Evolutionary conservation across 495 filamentous ascomycete genomes (phyloP).

Genomic region (Penicillium malachiteum): DNA sequence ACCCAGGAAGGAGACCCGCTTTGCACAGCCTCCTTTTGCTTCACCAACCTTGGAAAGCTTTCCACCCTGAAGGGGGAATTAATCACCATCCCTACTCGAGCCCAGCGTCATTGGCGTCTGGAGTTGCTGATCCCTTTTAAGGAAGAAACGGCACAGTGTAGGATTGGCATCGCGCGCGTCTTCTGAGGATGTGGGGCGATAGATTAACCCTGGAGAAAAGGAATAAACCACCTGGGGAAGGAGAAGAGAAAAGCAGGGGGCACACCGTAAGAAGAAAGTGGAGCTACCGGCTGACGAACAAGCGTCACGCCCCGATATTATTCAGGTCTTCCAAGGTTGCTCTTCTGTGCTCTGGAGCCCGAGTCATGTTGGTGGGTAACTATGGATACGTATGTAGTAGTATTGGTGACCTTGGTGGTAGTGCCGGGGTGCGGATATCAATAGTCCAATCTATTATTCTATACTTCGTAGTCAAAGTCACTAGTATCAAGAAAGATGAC

Average conservation of each 20-base stretch:
- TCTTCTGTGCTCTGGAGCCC: neutral
- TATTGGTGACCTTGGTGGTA: neutral
- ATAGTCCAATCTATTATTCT: no score
- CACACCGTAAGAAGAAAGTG: neutral
- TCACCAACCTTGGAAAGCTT: conserved; percentile 26
- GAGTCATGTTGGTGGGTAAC: neutral
- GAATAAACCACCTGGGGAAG: conserved; percentile 4
- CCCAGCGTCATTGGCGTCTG: conserved; percentile 23
- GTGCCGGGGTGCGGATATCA: no score
- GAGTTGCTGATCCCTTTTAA: conserved; percentile 17
- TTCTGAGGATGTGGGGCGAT: neutral
- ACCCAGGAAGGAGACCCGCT: conserved; percentile 24
- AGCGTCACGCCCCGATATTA: neutral
- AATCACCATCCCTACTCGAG: conserved; percentile 9
- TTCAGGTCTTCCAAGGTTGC: neutral
- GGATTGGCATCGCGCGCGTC: conserved; percentile 12
- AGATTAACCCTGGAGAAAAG: neutral
- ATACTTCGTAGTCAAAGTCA: neutral
- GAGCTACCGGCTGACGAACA: neutral
- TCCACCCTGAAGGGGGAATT: conserved; percentile 18
- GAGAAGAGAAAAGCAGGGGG: neutral
- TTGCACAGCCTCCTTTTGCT: conserved; percentile 33
- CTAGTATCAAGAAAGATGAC: neutral
- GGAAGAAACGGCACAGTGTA: conserved; percentile 11
- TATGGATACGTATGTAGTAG: neutral